These are phyloP conservation scores for Termitomyces sp. DNA, from an alignment of 768 basidiomycete species.

Conservation along the genomic window DNA sequence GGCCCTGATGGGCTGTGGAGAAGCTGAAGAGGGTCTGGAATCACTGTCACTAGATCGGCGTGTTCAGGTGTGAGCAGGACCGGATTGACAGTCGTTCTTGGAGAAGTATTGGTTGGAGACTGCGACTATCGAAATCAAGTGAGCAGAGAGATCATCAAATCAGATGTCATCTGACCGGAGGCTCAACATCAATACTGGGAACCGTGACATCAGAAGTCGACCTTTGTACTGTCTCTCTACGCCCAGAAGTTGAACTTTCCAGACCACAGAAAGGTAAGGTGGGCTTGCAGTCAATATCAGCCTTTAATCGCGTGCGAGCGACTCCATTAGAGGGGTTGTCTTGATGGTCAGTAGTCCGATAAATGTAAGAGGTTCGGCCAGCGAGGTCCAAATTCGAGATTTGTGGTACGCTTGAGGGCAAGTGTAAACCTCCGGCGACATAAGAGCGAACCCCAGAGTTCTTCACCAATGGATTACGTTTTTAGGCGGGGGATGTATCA, in stretches of 20 bases:
- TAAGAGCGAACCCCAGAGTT: neutral
- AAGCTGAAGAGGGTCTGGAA: conserved; percentile 9
- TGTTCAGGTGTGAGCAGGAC: conserved; percentile 40
- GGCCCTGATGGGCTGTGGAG: neutral
- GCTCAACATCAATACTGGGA: conserved; percentile 37
- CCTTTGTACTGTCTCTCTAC: conserved; percentile 18
- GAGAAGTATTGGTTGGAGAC: conserved; percentile 29
- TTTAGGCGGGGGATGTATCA: neutral
- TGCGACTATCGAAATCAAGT: conserved; percentile 27
- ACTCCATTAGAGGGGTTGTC: conserved; percentile 11
- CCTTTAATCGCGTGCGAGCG: conserved; percentile 14
- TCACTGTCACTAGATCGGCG: conserved; percentile 17
- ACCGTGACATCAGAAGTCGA: conserved; percentile 27
- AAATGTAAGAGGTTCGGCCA: neutral
- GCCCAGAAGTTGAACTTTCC: conserved; percentile 15
- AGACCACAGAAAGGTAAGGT: neutral
- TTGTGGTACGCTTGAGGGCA: neutral
- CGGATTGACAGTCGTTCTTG: conserved; percentile 24
- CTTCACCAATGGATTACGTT: neutral
- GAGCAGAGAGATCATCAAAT: neutral
- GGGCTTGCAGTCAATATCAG: conserved; percentile 1
- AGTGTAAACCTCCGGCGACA: neutral
- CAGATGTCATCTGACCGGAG: conserved; percentile 32
- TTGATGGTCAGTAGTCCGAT: neutral
- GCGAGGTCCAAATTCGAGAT: neutral